Conservation (phyloP, 2,329 filamentous ascomycete genomes). For the Cephalotrichum gorgonifer region DNA sequence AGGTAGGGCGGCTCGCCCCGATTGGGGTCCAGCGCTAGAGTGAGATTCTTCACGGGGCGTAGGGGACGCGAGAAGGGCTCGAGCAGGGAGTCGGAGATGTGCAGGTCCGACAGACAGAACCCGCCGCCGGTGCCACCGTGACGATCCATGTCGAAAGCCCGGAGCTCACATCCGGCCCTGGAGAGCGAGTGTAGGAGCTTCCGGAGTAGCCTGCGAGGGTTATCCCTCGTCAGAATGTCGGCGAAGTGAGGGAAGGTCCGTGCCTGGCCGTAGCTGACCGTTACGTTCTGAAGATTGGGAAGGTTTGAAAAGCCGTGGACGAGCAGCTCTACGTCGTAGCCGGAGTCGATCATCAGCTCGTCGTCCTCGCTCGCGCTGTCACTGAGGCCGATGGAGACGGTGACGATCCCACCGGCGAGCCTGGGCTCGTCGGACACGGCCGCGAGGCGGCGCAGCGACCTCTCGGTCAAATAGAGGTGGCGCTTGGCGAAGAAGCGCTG, state of each 20-base stretch:
- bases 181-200: not conserved
- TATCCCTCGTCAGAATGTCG: not conserved
- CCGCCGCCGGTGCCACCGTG: slow-evolving; percentile 1
- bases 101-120: not conserved
- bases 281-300: not conserved
- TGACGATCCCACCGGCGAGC: not conserved
- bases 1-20: not conserved
- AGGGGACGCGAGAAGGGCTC: not conserved
- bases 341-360: not conserved
- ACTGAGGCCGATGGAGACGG: not conserved
- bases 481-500: slow-evolving; percentile 2
- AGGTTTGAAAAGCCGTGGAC: not conserved
- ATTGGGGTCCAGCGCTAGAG: not conserved
- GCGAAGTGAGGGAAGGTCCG: not conserved
- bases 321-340: not conserved
- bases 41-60: not conserved
- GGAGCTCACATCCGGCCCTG: not conserved
- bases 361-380: not conserved
- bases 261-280: not conserved
- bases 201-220: not conserved
- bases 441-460: not conserved
- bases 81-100: not conserved
- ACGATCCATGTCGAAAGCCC: not conserved
- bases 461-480: not conserved
- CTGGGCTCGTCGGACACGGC: not conserved